Percentiles rank a stretch among this genome's conserved stretches.
Conservation (phyloP, 257 asterid genomes). For the Nemophila menziesii region DNA sequence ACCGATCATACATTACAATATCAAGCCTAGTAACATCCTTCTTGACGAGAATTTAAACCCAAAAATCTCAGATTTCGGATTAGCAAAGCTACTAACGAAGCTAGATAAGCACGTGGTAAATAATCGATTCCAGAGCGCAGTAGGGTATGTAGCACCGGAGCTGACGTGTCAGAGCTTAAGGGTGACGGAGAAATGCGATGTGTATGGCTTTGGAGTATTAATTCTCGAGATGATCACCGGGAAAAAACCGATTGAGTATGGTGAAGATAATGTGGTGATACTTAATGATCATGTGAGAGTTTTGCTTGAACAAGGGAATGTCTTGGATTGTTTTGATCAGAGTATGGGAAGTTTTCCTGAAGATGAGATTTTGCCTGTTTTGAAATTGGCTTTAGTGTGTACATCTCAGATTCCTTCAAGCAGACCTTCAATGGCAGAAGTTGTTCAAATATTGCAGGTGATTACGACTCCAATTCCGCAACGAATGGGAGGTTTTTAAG, state of each 20-base stretch:
- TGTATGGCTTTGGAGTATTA: slow-evolving; percentile 78
- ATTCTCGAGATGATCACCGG: slow-evolving; percentile 79
- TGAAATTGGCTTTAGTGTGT: slow-evolving; percentile 78
- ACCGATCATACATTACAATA: slow-evolving; percentile 72
- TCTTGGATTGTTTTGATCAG: slow-evolving; percentile 62
- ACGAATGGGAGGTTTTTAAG: slow-evolving; percentile 31
- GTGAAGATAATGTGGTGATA: slow-evolving; percentile 73
- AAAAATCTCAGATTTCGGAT: slow-evolving; percentile 66
- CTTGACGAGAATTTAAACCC: slow-evolving; percentile 59
- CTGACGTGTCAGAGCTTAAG: slow-evolving; percentile 80
- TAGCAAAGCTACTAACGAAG: slow-evolving; percentile 50
- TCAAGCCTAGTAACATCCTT: slow-evolving; percentile 76
- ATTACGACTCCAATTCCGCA: slow-evolving; percentile 63
- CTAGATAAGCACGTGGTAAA: slow-evolving; percentile 52
- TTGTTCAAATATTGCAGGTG: slow-evolving; percentile 86
- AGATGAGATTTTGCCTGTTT: slow-evolving; percentile 75
- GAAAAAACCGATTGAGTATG: slow-evolving; percentile 62
- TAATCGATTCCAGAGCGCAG: slow-evolving; percentile 58
- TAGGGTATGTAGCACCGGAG: slow-evolving; percentile 87
- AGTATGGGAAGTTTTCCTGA: slow-evolving; percentile 56
- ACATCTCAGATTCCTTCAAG: slow-evolving; percentile 93
- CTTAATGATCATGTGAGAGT: slow-evolving; percentile 69
- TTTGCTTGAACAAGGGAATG: slow-evolving; percentile 70
- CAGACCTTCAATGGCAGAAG: slow-evolving; percentile 96
- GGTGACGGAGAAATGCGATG: slow-evolving; percentile 87